A percentile compares a stretch with the other conserved stretches of the same genome.
Evolutionary conservation across 2,329 filamentous ascomycete genomes (phyloP).

Genomic region (Penicillium aurantiogriseum): DNA sequence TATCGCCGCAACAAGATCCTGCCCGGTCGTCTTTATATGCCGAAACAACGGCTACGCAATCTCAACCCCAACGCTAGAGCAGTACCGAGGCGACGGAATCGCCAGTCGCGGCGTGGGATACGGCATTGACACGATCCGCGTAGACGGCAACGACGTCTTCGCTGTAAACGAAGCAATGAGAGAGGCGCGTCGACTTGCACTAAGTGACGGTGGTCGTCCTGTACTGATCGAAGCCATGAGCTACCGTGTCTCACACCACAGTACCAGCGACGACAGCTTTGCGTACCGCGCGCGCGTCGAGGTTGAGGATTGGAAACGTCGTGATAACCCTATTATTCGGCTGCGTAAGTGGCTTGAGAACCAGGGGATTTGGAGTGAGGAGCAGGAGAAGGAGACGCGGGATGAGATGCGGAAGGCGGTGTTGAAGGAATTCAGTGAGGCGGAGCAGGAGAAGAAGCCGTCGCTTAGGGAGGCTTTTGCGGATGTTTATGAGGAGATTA

Average conservation of each 20-base stretch:
- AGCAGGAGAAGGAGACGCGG: conserved; percentile 71
- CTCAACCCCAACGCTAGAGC: conserved; percentile 82
- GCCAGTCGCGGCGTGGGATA: conserved; percentile 84
- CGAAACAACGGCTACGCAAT: conserved; percentile 93
- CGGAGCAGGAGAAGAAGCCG: conserved; percentile 56
- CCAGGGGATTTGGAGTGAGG: conserved; percentile 79
- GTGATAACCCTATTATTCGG: conserved; percentile 84
- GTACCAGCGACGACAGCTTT: conserved; percentile 94
- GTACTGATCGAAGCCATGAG: conserved; percentile 94
- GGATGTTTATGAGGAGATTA: conserved; percentile 86
- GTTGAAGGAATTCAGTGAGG: conserved; percentile 77
- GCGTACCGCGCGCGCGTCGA: conserved; percentile 91
- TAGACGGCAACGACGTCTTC: conserved; percentile 94
- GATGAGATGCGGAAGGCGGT: conserved; percentile 69
- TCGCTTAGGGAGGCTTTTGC: conserved; percentile 64
- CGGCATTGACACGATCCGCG: conserved; percentile 87
- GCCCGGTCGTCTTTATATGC: conserved; percentile 85
- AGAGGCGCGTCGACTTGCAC: conserved; percentile 72
- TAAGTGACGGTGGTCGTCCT: conserved; percentile 76
- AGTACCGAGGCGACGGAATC: conserved; percentile 89
- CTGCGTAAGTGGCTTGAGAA: conserved; percentile 88
- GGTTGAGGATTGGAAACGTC: conserved; percentile 88
- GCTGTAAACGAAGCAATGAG: conserved; percentile 79
- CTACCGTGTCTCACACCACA: conserved; percentile 97
- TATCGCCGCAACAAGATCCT: conserved; percentile 84